A percentile compares a stretch with the other conserved stretches of the same genome.
phyloP scores from a whole-genome alignment of 2,329 filamentous ascomycete species.

The Diaporthe citriasiana region DNA sequence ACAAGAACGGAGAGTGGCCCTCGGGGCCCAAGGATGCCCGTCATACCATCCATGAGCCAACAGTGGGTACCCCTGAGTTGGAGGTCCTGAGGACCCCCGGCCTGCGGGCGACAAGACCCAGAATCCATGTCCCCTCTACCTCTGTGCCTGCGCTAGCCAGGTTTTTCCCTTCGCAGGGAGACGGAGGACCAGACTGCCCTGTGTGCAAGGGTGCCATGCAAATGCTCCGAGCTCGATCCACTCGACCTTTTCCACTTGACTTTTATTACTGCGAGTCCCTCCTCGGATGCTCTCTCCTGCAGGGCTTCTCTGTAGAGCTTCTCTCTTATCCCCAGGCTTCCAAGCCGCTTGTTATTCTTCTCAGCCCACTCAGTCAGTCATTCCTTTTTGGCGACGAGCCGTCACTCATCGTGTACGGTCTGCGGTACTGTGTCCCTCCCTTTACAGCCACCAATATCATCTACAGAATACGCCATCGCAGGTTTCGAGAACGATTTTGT shows the following conservation, averaged over 20 bases:
- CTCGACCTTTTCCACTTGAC: conserved; percentile 35
- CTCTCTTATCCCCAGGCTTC: conserved; percentile 28
- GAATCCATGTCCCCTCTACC: conserved; percentile 6
- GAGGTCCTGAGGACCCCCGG: background rate
- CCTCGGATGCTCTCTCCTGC: conserved; percentile 17
- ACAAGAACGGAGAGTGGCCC: background rate
- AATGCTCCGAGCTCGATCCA: conserved; percentile 36
- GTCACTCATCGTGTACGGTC: conserved; percentile 24
- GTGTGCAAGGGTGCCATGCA: conserved; percentile 26
- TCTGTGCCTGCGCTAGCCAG: conserved; percentile 14
- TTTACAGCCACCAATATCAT: conserved; percentile 15
- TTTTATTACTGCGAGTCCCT: conserved; percentile 36
- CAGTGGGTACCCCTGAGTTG: conserved; percentile 24
- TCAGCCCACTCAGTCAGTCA: conserved; percentile 21
- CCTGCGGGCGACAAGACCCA: background rate
- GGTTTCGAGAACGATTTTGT: conserved; percentile 39
- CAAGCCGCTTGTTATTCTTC: conserved; percentile 25
- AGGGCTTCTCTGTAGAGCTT: conserved; percentile 31
- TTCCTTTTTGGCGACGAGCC: conserved; percentile 28
- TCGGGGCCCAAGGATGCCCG: conserved; percentile 28
- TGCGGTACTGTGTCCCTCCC: conserved; percentile 26
- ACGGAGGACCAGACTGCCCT: conserved; percentile 19
- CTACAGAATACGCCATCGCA: conserved; percentile 37
- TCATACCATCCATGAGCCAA: conserved; percentile 28
- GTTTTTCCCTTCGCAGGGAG: conserved; percentile 27